These are phyloP conservation scores for Calocera viscosa DNA, from an alignment of 768 basidiomycete genomes.

Conservation along the genomic window DNA sequence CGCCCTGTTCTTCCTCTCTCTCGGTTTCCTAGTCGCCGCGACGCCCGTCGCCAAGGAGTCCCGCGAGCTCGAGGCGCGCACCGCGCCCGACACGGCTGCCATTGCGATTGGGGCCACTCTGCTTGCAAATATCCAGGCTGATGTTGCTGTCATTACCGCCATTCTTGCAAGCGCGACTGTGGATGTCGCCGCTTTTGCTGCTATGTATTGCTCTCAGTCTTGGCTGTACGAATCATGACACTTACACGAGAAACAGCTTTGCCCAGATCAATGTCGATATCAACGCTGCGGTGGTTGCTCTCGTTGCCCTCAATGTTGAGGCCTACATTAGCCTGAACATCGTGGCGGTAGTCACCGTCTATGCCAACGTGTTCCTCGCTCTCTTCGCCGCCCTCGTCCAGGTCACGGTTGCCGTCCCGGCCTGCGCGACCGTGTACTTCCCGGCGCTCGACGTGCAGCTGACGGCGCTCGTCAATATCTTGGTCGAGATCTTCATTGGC, in stretches of 20 bases:
- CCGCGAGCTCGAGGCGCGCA: not conserved
- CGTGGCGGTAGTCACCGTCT: not conserved
- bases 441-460: not conserved
- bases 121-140: constrained; percentile 3
- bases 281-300: not conserved
- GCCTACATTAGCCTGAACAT: not conserved
- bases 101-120: not conserved
- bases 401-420: not conserved
- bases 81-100: not conserved
- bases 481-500: not conserved
- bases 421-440: not conserved
- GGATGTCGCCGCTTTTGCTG: not conserved
- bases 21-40: not conserved
- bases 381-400: not conserved
- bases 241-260: not conserved
- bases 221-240: not conserved
- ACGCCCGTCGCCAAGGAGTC: not conserved
- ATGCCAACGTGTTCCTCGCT: not conserved
- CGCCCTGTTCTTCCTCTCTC: constrained; percentile 5
- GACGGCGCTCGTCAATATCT: not conserved
- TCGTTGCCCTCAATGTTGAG: not conserved
- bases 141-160: not conserved
- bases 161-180: not conserved
- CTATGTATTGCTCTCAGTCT: not conserved
- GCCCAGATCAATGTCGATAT: not conserved